Percentiles rank a stretch among this genome's conserved stretches.
Conservation (phyloP, 2,329 filamentous ascomycete species). For the Cladosporium sp. region DNA sequence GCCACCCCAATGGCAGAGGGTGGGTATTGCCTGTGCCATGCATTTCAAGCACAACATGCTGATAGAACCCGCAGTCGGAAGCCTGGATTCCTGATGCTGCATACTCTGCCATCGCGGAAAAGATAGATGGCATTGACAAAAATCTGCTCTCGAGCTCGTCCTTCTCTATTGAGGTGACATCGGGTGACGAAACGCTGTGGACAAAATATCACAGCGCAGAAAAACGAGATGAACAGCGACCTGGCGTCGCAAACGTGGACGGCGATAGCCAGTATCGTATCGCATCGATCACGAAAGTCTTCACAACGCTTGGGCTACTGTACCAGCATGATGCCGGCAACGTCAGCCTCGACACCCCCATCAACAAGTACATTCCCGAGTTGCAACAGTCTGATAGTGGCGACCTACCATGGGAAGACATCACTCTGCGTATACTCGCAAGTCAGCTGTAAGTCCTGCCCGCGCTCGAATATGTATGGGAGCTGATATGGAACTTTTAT, state of each 20-base stretch:
- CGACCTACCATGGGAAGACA: constrained; percentile 39
- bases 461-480: too few relatives aligned
- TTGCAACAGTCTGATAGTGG: constrained; percentile 39
- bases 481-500: too few relatives aligned
- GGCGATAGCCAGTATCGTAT: constrained; percentile 39
- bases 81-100: constrained; percentile 19
- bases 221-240: constrained; percentile 33
- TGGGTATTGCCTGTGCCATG: not conserved
- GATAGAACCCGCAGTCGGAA: not conserved
- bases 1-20: constrained; percentile 28
- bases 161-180: constrained; percentile 40
- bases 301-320: constrained; percentile 50
- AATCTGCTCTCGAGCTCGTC: constrained; percentile 33
- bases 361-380: constrained; percentile 45
- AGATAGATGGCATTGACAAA: constrained; percentile 26
- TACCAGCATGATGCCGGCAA: constrained; percentile 52
- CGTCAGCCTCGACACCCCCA: constrained; percentile 43
- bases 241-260: constrained; percentile 34
- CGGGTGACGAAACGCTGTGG: constrained; percentile 36
- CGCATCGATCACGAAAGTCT: constrained; percentile 39
- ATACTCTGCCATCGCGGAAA: constrained; percentile 28
- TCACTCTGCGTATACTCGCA: constrained; percentile 40
- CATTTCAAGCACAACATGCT: constrained; percentile 23
- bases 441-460: constrained; percentile 33
- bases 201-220: constrained; percentile 36